Conservation (phyloP, 139 green algal genomes). For the Closterium sp. region DNA sequence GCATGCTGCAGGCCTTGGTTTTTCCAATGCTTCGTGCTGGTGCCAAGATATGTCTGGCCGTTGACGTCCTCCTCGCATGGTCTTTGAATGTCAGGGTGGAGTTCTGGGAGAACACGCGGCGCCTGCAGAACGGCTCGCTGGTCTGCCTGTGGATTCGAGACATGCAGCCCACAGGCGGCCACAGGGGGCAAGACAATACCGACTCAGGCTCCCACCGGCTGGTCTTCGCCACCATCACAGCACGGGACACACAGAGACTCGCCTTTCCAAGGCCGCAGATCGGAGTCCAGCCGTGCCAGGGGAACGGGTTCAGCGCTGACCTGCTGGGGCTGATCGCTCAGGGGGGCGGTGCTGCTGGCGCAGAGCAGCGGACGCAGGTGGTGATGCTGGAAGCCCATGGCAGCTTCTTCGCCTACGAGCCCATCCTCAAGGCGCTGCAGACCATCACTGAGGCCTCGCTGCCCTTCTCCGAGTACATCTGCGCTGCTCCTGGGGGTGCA, state of each 20-base stretch:
- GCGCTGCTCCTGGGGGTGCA: not conserved
- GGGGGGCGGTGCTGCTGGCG: not conserved
- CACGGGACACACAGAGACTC: conserved; percentile 2
- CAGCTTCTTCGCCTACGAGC: conserved; percentile 75
- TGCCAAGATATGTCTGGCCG: not conserved
- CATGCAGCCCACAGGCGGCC: not conserved
- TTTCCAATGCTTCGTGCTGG: not conserved
- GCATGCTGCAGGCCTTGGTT: not conserved
- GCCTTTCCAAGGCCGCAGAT: conserved; percentile 13
- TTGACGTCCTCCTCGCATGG: not conserved
- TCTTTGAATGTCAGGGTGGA: conserved; percentile 10
- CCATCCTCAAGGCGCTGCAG: conserved; percentile 72
- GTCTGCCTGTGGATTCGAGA: conserved; percentile 49
- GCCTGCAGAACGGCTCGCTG: conserved; percentile 60
- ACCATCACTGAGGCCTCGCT: conserved; percentile 19
- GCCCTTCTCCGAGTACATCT: conserved; percentile 40
- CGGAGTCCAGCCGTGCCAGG: conserved; percentile 3
- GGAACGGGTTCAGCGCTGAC: conserved; percentile 14
- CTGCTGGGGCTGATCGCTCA: not conserved
- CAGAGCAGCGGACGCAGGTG: conserved; percentile 36
- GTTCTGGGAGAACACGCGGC: conserved; percentile 55
- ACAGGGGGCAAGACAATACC: too few species aligned
- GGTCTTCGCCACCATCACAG: conserved; percentile 29
- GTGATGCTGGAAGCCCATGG: conserved; percentile 73
- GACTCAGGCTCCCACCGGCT: not conserved